These are phyloP conservation scores for Tripterygium wilfordii DNA, from an alignment of 177 flowering plant genomes.

Conservation along the genomic window DNA sequence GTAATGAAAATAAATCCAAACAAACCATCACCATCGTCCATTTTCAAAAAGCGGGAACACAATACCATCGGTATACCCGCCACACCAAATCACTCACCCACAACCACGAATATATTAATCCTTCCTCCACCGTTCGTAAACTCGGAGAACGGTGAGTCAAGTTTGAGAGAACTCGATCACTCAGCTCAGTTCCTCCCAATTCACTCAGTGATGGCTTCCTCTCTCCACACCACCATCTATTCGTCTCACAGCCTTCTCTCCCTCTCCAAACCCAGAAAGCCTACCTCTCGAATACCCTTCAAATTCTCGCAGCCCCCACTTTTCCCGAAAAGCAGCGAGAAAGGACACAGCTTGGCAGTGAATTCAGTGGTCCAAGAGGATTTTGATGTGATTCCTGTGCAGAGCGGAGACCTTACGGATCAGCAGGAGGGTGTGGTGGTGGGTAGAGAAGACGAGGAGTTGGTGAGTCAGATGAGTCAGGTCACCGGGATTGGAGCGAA, in stretches of 20 bases:
- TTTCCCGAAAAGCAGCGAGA: slow-evolving; percentile 18
- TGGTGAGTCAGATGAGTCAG: slow-evolving; percentile 20
- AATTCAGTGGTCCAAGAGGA: slow-evolving; percentile 29
- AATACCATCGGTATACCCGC: no score
- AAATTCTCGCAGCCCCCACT: slow-evolving; percentile 8
- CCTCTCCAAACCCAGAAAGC: slow-evolving; percentile 16
- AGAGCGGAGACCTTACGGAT: slow-evolving; percentile 47
- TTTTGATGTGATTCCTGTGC: slow-evolving; percentile 58
- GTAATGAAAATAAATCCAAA: no score
- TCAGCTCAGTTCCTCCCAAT: slow-evolving; percentile 15
- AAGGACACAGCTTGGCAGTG: not conserved
- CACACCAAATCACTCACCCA: no score
- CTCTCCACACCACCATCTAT: slow-evolving; percentile 15
- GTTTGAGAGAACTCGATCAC: not conserved
- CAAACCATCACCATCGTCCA: no score
- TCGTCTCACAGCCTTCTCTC: slow-evolving; percentile 22
- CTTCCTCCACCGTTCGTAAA: no score
- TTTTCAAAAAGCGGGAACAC: no score
- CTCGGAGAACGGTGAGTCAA: no score
- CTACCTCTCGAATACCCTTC: slow-evolving; percentile 9
- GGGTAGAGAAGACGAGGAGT: slow-evolving; percentile 25
- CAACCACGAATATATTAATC: no score
- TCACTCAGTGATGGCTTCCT: slow-evolving; percentile 24
- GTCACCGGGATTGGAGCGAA: slow-evolving; percentile 45
- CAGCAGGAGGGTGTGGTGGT: slow-evolving; percentile 43